These are phyloP conservation scores for Lecanicillium sp. DNA, from an alignment of 2,329 filamentous ascomycete genomes.

Conservation along the genomic window DNA sequence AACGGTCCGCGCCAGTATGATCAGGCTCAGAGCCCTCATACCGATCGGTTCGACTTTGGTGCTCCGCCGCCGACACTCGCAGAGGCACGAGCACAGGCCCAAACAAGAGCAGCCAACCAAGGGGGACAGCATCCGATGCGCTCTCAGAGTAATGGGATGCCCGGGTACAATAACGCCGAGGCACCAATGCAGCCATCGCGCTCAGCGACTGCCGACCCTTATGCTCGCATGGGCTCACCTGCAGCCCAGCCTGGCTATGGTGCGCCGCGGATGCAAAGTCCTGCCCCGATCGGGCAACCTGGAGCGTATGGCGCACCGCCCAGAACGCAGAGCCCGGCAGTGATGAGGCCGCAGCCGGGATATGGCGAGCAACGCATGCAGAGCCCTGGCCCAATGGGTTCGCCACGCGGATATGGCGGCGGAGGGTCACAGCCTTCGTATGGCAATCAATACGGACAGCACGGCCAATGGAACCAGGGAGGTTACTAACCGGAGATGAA, in stretches of 20 bases:
- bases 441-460: constrained; percentile 4
- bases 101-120: neutral
- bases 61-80: constrained; percentile 1
- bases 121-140: constrained; percentile 7
- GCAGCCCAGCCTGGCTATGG: constrained; percentile 10
- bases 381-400: constrained; percentile 5
- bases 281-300: constrained; percentile 7
- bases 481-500: neutral
- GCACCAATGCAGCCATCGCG: neutral
- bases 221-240: constrained; percentile 10
- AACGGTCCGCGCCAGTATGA: neutral
- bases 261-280: constrained; percentile 7
- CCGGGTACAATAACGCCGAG: neutral
- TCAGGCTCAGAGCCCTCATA: neutral
- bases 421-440: constrained; percentile 4
- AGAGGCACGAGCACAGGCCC: too few relatives aligned
- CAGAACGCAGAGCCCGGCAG: constrained; percentile 4
- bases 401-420: neutral
- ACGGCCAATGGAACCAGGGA: constrained; percentile 4
- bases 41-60: constrained; percentile 7
- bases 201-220: constrained; percentile 7
- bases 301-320: constrained; percentile 3
- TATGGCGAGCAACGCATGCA: constrained; percentile 6
- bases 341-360: constrained; percentile 4
- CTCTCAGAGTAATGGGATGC: constrained; percentile 5